These are phyloP conservation scores for Aspergillus carbonarius DNA, from an alignment of 2,329 filamentous ascomycete genomes.

Conservation along the genomic window DNA sequence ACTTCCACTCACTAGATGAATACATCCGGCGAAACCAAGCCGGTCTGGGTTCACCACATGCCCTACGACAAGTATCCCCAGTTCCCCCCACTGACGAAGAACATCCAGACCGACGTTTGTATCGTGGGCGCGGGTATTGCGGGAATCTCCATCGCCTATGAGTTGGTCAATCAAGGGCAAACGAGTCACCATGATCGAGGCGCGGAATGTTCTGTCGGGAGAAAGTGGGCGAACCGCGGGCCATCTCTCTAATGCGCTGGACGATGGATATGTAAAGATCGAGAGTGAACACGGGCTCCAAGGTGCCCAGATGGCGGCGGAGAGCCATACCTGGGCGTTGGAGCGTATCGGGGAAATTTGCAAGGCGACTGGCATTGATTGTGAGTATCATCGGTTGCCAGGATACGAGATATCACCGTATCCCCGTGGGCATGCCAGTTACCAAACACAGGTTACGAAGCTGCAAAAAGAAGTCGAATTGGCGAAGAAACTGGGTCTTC, in stretches of 20 bases:
- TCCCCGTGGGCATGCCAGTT: constrained; percentile 40
- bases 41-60: constrained; percentile 55
- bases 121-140: constrained; percentile 56
- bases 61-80: constrained; percentile 47
- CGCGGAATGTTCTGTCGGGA: constrained; percentile 54
- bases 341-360: constrained; percentile 53
- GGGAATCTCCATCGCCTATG: constrained; percentile 54
- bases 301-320: constrained; percentile 51
- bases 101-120: constrained; percentile 51
- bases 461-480: constrained; percentile 49
- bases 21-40: constrained; percentile 52
- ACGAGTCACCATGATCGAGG: constrained; percentile 54
- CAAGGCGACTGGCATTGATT: constrained; percentile 53
- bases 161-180: constrained; percentile 54
- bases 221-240: constrained; percentile 55
- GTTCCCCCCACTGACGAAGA: constrained; percentile 44
- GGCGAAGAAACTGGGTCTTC: constrained; percentile 46
- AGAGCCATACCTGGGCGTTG: constrained; percentile 57
- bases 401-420: constrained; percentile 55
- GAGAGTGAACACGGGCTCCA: constrained; percentile 53
- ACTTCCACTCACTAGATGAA: constrained; percentile 16
- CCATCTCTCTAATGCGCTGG: constrained; percentile 55
- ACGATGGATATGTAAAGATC: constrained; percentile 55
- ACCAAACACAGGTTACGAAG: constrained; percentile 48
- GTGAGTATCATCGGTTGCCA: constrained; percentile 54